phyloP scores from a whole-genome alignment of 2,329 filamentous ascomycete genomes.

The Pezizomycotina sp. region DNA sequence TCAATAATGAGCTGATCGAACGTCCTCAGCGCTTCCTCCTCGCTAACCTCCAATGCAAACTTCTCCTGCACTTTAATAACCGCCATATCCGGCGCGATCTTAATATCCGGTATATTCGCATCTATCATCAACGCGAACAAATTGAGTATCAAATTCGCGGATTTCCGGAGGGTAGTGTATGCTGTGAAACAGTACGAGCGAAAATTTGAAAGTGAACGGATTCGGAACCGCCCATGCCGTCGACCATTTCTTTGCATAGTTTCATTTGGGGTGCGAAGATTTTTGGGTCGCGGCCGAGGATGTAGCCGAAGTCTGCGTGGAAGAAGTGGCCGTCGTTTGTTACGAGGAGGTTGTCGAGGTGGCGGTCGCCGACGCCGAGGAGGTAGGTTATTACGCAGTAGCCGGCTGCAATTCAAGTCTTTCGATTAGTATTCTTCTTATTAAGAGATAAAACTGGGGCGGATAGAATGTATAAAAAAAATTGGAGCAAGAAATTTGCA shows the following conservation, averaged over 20 bases:
- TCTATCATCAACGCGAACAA: slow-evolving; percentile 94
- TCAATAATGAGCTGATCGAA: slow-evolving; percentile 85
- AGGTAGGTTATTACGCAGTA: slow-evolving; percentile 99
- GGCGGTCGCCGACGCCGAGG: slow-evolving; percentile 84
- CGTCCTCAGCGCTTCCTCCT: slow-evolving; percentile 79
- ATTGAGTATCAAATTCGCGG: slow-evolving; percentile 79
- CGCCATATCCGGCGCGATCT: slow-evolving; percentile 79
- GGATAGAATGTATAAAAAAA: no score
- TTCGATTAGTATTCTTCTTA: no score
- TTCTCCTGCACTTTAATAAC: slow-evolving; percentile 89
- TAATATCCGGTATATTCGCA: slow-evolving; percentile 90
- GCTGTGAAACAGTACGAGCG: slow-evolving; percentile 93
- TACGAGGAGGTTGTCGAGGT: slow-evolving; percentile 86
- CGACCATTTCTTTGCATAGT: slow-evolving; percentile 92
- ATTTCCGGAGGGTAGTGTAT: slow-evolving; percentile 79
- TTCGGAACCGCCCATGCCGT: slow-evolving; percentile 80
- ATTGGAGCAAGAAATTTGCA: not conserved
- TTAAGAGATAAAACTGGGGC: not conserved
- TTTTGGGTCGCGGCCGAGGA: slow-evolving; percentile 89
- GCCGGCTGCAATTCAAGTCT: slow-evolving; percentile 55
- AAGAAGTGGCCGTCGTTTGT: slow-evolving; percentile 88
- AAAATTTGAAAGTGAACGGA: slow-evolving; percentile 73
- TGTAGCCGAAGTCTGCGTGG: slow-evolving; percentile 96
- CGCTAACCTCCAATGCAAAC: slow-evolving; percentile 77
- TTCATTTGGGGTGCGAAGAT: slow-evolving; percentile 97